Base-by-base conservation (phyloP, 2,329 filamentous ascomycete species). In the Epichloe hybrida region DNA sequence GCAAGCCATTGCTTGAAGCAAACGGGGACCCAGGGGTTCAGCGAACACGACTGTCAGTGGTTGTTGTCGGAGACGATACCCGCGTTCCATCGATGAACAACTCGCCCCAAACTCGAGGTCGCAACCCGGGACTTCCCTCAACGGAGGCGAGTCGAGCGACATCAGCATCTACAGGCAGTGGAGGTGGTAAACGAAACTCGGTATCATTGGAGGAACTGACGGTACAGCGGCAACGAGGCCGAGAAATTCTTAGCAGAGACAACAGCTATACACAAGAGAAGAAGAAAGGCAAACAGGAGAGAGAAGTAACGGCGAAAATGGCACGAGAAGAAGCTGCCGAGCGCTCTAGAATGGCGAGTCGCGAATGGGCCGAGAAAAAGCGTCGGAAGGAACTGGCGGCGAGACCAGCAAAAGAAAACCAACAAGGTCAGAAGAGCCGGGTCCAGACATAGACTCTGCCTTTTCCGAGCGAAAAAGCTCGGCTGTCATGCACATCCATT, bases 341-440 rank as follows among this genome's bases (percentile, higher is more conserved):
- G 63, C 71, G 76, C 58, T 79, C 77, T 50, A 72, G 80, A 50
- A 69, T 72, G 60, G 71, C 76, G 52, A 78, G 78, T 56, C 72
- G 79, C 36, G 76, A 81, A 57, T 83, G 80, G 79, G 79, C 79
- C 11, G 77, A 81, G 60, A 80, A 74, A 64, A 75, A 77, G 60
- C 69, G 69, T 38, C 67, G 62, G 17, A 74, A 70, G 59, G 65
- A 66, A 50, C 46, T 55, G 41, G 57, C 59, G 27, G 44, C 58
- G 39, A 55, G 44, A 37, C 57, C 56, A 34, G 50, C 53, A 15
- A 54, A 55, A 42, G 43, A 51, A 42, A 51, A 34, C 6, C 41
- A 47, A 40, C 42, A 20, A 40, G 34, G 20, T 12, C 31, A 43
- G n/a, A 47, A 43, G 20, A 47, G 34, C 15, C 23, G 15, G 15